A percentile compares a stretch with the other conserved stretches of the same genome.
phyloP scores from a whole-genome alignment of 345 rosid species.

The Jatropha curcas region DNA sequence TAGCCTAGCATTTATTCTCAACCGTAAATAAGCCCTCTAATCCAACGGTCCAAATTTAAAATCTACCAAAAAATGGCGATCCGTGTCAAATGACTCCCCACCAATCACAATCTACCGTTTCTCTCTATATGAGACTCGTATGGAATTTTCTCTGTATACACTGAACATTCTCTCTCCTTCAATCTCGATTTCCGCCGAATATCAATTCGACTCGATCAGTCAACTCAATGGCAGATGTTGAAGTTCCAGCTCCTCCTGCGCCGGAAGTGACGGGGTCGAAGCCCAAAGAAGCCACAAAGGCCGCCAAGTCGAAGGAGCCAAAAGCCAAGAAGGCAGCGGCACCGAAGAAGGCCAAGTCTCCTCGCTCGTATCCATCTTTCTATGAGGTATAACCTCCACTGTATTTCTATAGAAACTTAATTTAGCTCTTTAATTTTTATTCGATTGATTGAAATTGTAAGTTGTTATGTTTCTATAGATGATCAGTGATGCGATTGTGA shows the following conservation, averaged over 20 bases:
- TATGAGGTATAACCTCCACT: slow-evolving; percentile 6
- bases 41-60: slow-evolving; percentile 29
- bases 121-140: slow-evolving; percentile 11
- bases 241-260: background rate
- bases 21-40: slow-evolving; percentile 21
- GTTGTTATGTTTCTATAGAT: slow-evolving; percentile 11
- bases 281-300: background rate
- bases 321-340: slow-evolving; percentile 4
- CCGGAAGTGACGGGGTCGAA: background rate
- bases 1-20: background rate
- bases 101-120: slow-evolving; percentile 33
- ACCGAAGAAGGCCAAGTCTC: slow-evolving; percentile 1
- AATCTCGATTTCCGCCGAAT: background rate
- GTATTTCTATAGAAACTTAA: no score
- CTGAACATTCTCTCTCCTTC: background rate
- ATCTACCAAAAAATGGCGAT: background rate
- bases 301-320: background rate
- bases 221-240: slow-evolving; percentile 11
- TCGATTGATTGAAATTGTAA: no score
- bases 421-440: no score
- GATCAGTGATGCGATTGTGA: slow-evolving; percentile 28
- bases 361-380: slow-evolving; percentile 27
- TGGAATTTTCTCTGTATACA: background rate
- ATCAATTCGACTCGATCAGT: background rate
- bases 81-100: slow-evolving; percentile 13